Conservation (phyloP, 2,329 filamentous ascomycete genomes). For the Diaporthe citriasiana region DNA sequence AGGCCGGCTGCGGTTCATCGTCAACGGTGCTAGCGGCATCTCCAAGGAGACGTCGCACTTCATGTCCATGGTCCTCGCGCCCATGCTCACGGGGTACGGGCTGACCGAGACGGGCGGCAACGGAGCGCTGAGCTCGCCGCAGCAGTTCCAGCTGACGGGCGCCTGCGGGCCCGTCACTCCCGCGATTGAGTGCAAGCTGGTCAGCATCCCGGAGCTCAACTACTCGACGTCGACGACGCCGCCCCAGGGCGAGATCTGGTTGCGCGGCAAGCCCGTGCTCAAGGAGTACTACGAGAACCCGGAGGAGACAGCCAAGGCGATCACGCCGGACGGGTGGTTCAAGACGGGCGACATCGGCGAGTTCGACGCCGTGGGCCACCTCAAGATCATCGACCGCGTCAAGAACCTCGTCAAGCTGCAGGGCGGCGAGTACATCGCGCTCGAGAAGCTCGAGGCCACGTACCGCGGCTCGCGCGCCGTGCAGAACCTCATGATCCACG, state of each 20-base stretch:
- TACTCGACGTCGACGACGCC: conserved; percentile 81
- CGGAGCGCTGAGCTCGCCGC: conserved; percentile 84
- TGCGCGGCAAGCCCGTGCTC: conserved; percentile 83
- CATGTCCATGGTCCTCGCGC: conserved; percentile 90
- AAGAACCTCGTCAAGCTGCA: conserved; percentile 98
- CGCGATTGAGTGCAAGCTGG: conserved; percentile 89
- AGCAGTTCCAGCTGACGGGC: conserved; percentile 80
- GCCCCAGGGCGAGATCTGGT: conserved; percentile 93
- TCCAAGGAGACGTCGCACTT: conserved; percentile 90
- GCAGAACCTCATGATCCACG: conserved; percentile 89
- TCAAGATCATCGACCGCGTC: conserved; percentile 93
- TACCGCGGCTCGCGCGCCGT: conserved; percentile 87
- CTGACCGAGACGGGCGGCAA: conserved; percentile 93
- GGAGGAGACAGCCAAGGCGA: conserved; percentile 83
- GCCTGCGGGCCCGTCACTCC: conserved; percentile 84
- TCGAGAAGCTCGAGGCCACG: conserved; percentile 94
- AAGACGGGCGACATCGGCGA: conserved; percentile 97
- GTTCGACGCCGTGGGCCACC: conserved; percentile 83
- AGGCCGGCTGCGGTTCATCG: conserved; percentile 86
- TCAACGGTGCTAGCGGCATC: conserved; percentile 95
- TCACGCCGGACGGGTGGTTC: conserved; percentile 94
- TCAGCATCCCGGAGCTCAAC: conserved; percentile 89
- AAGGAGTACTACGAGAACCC: conserved; percentile 87
- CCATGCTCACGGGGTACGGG: conserved; percentile 95
- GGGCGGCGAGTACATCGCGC: conserved; percentile 95